These are phyloP conservation scores for Sclerospora graminicola DNA, from an alignment of 352 stramenopile species.

Conservation along the genomic window DNA sequence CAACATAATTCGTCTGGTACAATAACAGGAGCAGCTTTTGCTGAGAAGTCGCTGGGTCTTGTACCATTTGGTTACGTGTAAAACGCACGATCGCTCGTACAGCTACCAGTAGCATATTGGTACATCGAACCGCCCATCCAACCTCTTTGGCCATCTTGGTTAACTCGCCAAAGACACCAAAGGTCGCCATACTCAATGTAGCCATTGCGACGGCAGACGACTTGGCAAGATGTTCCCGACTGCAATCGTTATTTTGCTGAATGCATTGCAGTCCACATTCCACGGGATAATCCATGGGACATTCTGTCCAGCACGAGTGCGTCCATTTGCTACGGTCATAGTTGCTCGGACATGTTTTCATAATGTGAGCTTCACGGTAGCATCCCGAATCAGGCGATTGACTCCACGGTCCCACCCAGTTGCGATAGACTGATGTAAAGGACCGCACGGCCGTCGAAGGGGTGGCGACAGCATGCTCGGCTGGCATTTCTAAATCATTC, in stretches of 20 bases:
- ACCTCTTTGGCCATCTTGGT: constrained; percentile 24
- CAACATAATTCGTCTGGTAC: constrained; percentile 43
- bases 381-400: constrained; percentile 5
- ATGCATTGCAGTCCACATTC: constrained; percentile 52
- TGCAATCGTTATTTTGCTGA: constrained; percentile 46
- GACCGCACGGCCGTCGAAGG: constrained; percentile 8
- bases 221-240: constrained; percentile 25
- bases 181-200: constrained; percentile 20
- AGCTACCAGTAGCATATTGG: constrained; percentile 23
- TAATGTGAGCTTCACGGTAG: constrained; percentile 19
- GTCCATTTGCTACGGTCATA: constrained; percentile 31
- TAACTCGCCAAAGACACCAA: constrained; percentile 32
- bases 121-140: constrained; percentile 28
- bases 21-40: constrained; percentile 42
- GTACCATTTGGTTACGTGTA: constrained; percentile 13
- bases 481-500: constrained; percentile 1
- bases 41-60: constrained; percentile 32
- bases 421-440: constrained; percentile 7
- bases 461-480: constrained; percentile 6
- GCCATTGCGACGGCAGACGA: constrained; percentile 20
- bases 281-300: constrained; percentile 46
- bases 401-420: constrained; percentile 27
- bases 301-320: constrained; percentile 38
- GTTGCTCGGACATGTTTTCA: constrained; percentile 18
- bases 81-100: constrained; percentile 20